Evolutionary conservation across 2,329 filamentous ascomycete species (phyloP).

Genomic region (Fusarium austroafricanum): DNA sequence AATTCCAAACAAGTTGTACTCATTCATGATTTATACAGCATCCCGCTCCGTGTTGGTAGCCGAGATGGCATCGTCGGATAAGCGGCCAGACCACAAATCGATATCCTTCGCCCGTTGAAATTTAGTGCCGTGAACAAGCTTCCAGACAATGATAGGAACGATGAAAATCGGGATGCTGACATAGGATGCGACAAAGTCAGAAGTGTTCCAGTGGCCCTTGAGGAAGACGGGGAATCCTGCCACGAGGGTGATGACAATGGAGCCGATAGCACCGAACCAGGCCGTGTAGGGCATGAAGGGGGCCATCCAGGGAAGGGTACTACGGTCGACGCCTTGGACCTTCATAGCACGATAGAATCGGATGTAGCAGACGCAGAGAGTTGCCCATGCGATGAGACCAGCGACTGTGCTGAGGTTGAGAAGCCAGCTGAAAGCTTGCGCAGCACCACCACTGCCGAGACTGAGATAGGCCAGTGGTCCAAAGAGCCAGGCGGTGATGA

Average conservation of each 20-base stretch:
- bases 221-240: constrained; percentile 84
- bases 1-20: no score
- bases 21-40: neutral
- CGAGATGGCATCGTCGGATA: constrained; percentile 18
- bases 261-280: constrained; percentile 67
- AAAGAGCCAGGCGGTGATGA: constrained; percentile 67
- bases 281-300: constrained; percentile 72
- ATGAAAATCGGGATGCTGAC: constrained; percentile 72
- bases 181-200: constrained; percentile 73
- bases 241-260: constrained; percentile 73
- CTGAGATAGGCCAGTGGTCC: constrained; percentile 78
- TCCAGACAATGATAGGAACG: constrained; percentile 70
- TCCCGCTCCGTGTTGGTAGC: neutral
- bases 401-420: constrained; percentile 75
- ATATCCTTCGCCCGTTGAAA: constrained; percentile 60
- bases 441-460: constrained; percentile 59
- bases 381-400: constrained; percentile 70
- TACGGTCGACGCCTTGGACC: constrained; percentile 66
- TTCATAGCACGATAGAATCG: constrained; percentile 62
- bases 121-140: constrained; percentile 52
- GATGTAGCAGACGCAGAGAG: constrained; percentile 68
- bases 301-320: constrained; percentile 64
- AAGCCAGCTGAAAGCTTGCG: constrained; percentile 77
- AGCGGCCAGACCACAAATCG: constrained; percentile 56
- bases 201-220: constrained; percentile 69